A percentile compares a stretch with the other conserved stretches of the same genome.
Conservation (phyloP, 2,329 filamentous ascomycete species). For the Stemphylium vesicarium region DNA sequence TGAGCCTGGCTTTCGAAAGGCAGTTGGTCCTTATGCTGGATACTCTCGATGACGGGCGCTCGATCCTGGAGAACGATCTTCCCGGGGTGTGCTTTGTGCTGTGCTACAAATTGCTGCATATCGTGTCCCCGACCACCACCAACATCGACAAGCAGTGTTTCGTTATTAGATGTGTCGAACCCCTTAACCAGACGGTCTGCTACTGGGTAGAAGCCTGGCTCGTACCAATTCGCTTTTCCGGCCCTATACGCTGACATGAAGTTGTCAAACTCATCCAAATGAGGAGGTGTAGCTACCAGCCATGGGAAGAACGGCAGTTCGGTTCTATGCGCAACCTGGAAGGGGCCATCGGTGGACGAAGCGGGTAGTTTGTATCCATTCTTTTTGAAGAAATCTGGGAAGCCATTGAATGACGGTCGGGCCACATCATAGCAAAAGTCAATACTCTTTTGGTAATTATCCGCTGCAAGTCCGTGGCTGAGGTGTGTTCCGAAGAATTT, state of each 20-base stretch:
- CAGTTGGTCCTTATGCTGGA: constrained; percentile 25
- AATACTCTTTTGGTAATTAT: constrained; percentile 47
- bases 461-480: constrained; percentile 45
- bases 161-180: constrained; percentile 18
- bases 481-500: constrained; percentile 39
- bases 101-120: constrained; percentile 39
- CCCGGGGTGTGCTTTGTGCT: constrained; percentile 48
- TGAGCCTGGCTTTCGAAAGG: constrained; percentile 45
- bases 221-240: constrained; percentile 20
- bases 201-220: constrained; percentile 22
- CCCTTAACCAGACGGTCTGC: constrained; percentile 31
- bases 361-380: constrained; percentile 15
- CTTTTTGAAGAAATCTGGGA: constrained; percentile 20
- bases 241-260: constrained; percentile 22
- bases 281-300: constrained; percentile 46
- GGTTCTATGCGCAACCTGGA: constrained; percentile 48
- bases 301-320: constrained; percentile 48
- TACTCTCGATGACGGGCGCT: constrained; percentile 43
- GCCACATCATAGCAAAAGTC: constrained; percentile 49
- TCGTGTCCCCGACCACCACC: constrained; percentile 53
- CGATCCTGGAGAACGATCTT: constrained; percentile 58
- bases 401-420: constrained; percentile 22
- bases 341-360: constrained; percentile 34
- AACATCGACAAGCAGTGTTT: constrained; percentile 51
- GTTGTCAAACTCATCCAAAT: constrained; percentile 29